Evolutionary conservation across 768 basidiomycete genomes (phyloP).

Genomic region (Podaxis carcinomalis): DNA sequence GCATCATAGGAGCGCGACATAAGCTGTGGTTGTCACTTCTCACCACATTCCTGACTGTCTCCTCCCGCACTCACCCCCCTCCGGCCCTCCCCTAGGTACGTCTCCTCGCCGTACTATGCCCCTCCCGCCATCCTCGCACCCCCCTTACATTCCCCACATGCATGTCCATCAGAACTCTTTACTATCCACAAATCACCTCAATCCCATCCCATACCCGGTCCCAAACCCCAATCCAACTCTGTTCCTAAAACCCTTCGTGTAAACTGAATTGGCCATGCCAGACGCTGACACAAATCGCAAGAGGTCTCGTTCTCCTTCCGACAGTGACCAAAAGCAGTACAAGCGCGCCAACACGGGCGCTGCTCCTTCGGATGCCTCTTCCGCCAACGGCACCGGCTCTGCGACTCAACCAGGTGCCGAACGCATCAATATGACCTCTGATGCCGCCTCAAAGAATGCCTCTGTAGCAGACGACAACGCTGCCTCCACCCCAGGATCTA

Average conservation of each 20-base stretch:
- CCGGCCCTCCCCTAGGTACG: slow-evolving; percentile 23
- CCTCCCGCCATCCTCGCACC: slow-evolving; percentile 48
- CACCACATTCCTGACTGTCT: slow-evolving; percentile 8
- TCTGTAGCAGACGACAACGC: slow-evolving; percentile 48
- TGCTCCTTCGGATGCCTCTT: slow-evolving; percentile 60
- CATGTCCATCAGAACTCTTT: slow-evolving; percentile 47
- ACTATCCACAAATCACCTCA: slow-evolving; percentile 19
- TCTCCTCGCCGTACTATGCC: slow-evolving; percentile 17
- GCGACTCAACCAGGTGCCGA: slow-evolving; percentile 42
- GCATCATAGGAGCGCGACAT: slow-evolving; percentile 6
- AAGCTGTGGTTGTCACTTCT: slow-evolving; percentile 13
- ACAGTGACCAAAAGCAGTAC: slow-evolving; percentile 74
- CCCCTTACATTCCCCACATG: slow-evolving; percentile 54
- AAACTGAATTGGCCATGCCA: slow-evolving; percentile 74
- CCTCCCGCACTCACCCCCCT: background rate
- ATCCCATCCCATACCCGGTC: slow-evolving; percentile 37
- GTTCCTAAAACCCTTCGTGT: slow-evolving; percentile 24
- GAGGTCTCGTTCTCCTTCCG: slow-evolving; percentile 82
- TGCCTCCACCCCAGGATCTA: slow-evolving; percentile 41
- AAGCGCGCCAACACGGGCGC: slow-evolving; percentile 85
- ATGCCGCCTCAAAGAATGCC: slow-evolving; percentile 36
- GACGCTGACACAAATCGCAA: slow-evolving; percentile 83
- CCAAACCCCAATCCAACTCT: slow-evolving; percentile 33
- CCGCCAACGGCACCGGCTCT: slow-evolving; percentile 43
- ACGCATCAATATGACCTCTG: slow-evolving; percentile 60